These are phyloP conservation scores for Xylaria grammica DNA, from an alignment of 495 filamentous ascomycete species.

Conservation along the genomic window DNA sequence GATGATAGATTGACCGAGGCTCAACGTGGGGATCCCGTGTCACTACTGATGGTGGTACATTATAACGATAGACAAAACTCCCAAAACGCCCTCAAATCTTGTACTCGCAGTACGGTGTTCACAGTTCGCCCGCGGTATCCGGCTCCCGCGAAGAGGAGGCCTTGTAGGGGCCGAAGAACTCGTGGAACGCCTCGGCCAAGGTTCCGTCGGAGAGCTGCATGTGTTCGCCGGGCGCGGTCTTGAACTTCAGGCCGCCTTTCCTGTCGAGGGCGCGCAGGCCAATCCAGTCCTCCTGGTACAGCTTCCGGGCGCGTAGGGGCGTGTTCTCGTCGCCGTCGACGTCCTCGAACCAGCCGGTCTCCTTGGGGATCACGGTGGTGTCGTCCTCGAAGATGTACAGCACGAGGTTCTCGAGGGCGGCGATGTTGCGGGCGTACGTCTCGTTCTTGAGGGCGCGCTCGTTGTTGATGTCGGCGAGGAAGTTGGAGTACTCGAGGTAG, in stretches of 20 bases:
- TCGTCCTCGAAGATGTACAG: conserved; percentile 94
- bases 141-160: conserved; percentile 28
- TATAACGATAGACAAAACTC: background rate
- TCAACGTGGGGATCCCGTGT: background rate
- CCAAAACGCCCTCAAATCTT: conserved; percentile 20
- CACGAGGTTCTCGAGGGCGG: conserved; percentile 73
- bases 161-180: conserved; percentile 69
- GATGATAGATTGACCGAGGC: background rate
- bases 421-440: conserved; percentile 74
- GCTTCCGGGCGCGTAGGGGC: conserved; percentile 67
- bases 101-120: conserved; percentile 14
- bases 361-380: conserved; percentile 83
- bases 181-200: conserved; percentile 68
- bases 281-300: conserved; percentile 95
- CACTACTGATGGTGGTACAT: background rate
- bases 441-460: conserved; percentile 77
- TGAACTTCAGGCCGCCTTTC: conserved; percentile 78
- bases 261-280: conserved; percentile 82
- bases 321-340: conserved; percentile 74
- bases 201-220: conserved; percentile 78
- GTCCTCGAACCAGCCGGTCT: conserved; percentile 90
- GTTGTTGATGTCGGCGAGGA: conserved; percentile 98
- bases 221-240: conserved; percentile 72
- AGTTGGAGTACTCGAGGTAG: conserved; percentile 86
- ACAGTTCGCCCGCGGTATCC: conserved; percentile 32